Conservation (phyloP, 1,284 basidiomycete genomes). For the Fistulinella cinereoalba region DNA sequence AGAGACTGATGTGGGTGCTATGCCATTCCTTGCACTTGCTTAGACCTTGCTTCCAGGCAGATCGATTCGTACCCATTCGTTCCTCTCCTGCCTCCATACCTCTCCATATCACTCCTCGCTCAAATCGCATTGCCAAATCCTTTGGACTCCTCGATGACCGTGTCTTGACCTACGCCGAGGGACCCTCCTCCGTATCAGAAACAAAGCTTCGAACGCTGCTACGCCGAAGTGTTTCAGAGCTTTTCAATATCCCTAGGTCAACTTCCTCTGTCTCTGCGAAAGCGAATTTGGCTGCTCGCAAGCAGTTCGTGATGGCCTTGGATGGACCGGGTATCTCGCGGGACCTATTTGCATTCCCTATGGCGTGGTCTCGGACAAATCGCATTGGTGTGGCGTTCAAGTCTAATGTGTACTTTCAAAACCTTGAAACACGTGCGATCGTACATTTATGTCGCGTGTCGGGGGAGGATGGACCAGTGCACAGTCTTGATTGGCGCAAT, state of each 20-base stretch:
- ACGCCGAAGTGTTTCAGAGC: conserved; percentile 40
- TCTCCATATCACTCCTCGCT: conserved; percentile 46
- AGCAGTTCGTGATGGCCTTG: conserved; percentile 48
- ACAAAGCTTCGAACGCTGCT: conserved; percentile 34
- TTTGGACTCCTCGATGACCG: conserved; percentile 48
- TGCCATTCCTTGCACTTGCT: background rate
- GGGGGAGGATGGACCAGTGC: conserved; percentile 30
- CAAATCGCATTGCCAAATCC: conserved; percentile 45
- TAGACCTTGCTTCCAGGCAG: conserved; percentile 35
- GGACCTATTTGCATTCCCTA: conserved; percentile 46
- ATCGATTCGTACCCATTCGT: conserved; percentile 45
- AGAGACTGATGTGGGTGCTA: conserved; percentile 30
- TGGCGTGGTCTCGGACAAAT: conserved; percentile 46
- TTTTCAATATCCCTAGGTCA: conserved; percentile 35
- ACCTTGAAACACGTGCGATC: conserved; percentile 45
- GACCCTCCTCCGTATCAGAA: conserved; percentile 26
- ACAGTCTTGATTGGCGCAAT: conserved; percentile 41
- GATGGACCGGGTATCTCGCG: conserved; percentile 49
- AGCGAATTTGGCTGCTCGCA: conserved; percentile 42
- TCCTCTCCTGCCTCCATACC: conserved; percentile 39
- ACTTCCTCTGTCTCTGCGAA: conserved; percentile 40
- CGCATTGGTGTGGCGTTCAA: conserved; percentile 49
- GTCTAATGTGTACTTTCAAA: conserved; percentile 47
- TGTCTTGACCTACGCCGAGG: conserved; percentile 40
- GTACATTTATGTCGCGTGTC: conserved; percentile 39